Percentiles rank a stretch among this genome's conserved stretches.
These are phyloP conservation scores for Haematococcus lacustris DNA, from an alignment of 139 green algal genomes.

Conservation along the genomic window DNA sequence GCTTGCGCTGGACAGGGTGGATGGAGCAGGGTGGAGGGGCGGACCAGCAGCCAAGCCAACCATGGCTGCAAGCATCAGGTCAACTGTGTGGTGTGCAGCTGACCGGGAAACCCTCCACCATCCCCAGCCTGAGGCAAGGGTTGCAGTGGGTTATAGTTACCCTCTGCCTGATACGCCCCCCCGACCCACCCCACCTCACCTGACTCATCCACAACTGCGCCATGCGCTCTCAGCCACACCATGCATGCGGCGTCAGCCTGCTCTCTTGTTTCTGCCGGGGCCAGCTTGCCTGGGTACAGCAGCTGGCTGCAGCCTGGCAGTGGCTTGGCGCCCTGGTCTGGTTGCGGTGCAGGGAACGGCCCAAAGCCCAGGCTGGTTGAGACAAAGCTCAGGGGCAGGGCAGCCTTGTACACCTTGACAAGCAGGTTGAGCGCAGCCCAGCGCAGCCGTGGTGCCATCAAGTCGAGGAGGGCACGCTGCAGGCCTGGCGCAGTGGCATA, in stretches of 20 bases:
- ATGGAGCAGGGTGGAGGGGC: too few relatives aligned
- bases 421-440: conserved; percentile 46
- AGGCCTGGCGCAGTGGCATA: conserved; percentile 59
- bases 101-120: too few relatives aligned
- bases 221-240: conserved; percentile 47
- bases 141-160: too few relatives aligned
- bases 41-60: too few relatives aligned
- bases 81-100: too few relatives aligned
- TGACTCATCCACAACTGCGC: too few relatives aligned
- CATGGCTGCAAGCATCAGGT: too few relatives aligned
- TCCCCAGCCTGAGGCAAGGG: too few relatives aligned
- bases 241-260: conserved; percentile 19
- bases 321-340: conserved; percentile 3
- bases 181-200: too few relatives aligned
- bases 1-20: too few relatives aligned
- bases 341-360: too few relatives aligned
- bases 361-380: conserved; percentile 55
- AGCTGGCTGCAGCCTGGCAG: conserved; percentile 42
- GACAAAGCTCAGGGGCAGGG: conserved; percentile 43
- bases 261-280: conserved; percentile 4
- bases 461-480: conserved; percentile 66
- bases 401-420: conserved; percentile 49
- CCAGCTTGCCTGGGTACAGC: conserved; percentile 28
- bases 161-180: too few relatives aligned
- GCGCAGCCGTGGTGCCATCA: conserved; percentile 40